Evolutionary conservation across 441 rosid genomes (phyloP), one percentile per base, ranked within the genome.

Genomic region (Adansonia madagascariensis): DNA sequence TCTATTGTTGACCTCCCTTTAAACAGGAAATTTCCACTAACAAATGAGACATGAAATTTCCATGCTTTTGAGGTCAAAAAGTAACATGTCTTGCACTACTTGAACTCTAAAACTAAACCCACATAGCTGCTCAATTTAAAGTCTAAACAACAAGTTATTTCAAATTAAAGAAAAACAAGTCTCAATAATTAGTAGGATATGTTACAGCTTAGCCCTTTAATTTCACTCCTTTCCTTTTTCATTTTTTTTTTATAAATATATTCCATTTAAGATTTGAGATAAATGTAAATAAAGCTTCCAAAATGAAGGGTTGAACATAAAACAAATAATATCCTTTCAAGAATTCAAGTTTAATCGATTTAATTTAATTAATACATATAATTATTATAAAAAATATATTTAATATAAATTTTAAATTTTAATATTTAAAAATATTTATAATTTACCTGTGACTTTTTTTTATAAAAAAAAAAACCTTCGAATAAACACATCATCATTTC

Each of bases 21-120:
- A 47, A 68, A 75, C 78, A 78, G 82, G 49, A 71, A 78, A 81
- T 61, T 80, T 74, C 85, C 83, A 76, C 79, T 79, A 79, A 67
- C 57, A 71, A 14, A 10, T 41, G 72, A 74, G 80, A 52, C 79
- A 67, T 63, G 70, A 70, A 41, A 18, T 57, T 77, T 80, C 46
- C 46, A 79, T 81, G 67, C 81, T 81, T 82, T 80, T 80, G 52
- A 78, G 78, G 82, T 77, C 49, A 78, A 86, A 79, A 71, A 67
- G 74, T 79, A 80, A 76, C 76, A 80, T 76, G 52, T 46, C 31
- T 50, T 65, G 77, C 78, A 46, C 78, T 17, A 75, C 24, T 31
- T 24, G 27, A 24, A 24, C 49, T 71, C 22, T 72, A 0, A 47
- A 72, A 35, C 0, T 2, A 31, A 15, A 61, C 39, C 27, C 20